Conservation (phyloP, 306 rosid genomes). For the Oemleria cerasiformis region DNA sequence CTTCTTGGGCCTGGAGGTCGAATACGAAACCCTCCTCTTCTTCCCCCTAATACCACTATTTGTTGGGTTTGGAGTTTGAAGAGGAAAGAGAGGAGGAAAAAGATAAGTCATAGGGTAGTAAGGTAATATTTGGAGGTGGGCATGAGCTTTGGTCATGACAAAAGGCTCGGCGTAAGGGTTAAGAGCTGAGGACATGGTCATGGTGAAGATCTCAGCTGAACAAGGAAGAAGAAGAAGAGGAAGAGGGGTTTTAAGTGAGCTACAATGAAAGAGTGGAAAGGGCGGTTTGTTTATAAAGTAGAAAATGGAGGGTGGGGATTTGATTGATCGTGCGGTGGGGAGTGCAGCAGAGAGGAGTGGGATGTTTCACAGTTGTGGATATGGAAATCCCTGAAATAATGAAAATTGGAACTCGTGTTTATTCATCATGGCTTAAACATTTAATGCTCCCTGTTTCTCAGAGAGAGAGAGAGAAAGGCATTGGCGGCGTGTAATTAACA, state of each 20-base stretch:
- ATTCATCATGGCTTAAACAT: not conserved
- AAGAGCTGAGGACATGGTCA: not conserved
- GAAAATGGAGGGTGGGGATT: not conserved
- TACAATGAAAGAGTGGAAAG: not conserved
- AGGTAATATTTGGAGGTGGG: not conserved
- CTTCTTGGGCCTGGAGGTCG: no score
- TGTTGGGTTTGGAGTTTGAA: not conserved
- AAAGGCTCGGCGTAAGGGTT: constrained; percentile 18
- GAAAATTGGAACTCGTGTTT: constrained; percentile 10
- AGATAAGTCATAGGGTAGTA: no score
- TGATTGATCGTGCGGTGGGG: not conserved
- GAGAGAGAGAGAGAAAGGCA: not conserved
- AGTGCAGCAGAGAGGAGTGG: not conserved
- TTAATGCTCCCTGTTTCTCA: not conserved
- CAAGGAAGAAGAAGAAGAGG: not conserved
- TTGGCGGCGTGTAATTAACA: no score
- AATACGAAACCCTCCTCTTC: no score
- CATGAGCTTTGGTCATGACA: not conserved
- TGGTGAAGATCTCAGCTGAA: not conserved
- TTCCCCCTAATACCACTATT: no score
- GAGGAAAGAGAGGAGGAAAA: not conserved
- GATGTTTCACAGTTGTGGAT: not conserved
- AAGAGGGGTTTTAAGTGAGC: not conserved
- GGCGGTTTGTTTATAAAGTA: not conserved
- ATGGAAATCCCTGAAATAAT: constrained; percentile 8